Conservation (phyloP, 2,329 filamentous ascomycete genomes). For the Pyrenochaeta sp. region DNA sequence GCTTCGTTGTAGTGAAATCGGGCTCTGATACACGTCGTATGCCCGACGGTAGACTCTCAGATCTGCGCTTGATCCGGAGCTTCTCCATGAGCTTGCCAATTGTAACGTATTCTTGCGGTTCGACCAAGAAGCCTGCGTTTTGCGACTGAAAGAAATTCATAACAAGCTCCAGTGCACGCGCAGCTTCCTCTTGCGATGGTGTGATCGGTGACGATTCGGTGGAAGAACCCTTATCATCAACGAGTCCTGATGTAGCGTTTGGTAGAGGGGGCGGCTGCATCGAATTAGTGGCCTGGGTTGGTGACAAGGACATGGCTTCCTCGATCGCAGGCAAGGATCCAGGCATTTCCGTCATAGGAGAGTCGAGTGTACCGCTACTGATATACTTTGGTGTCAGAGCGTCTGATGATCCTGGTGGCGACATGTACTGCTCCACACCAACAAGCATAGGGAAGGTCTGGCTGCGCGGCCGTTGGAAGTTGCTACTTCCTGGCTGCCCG, state of each 20-base stretch:
- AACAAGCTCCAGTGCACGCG: constrained; percentile 80
- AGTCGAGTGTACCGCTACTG: constrained; percentile 58
- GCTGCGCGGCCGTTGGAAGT: constrained; percentile 79
- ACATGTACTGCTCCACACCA: constrained; percentile 68
- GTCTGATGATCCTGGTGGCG: constrained; percentile 61
- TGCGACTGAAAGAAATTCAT: constrained; percentile 82
- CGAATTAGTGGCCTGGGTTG: constrained; percentile 47
- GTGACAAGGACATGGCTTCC: constrained; percentile 49
- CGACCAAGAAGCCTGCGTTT: constrained; percentile 73
- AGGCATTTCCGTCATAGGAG: constrained; percentile 59
- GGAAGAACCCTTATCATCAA: constrained; percentile 28
- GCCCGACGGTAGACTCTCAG: constrained; percentile 40
- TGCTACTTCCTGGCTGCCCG: constrained; percentile 58
- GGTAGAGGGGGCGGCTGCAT: constrained; percentile 60
- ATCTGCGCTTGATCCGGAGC: constrained; percentile 71
- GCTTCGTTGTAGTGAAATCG: constrained; percentile 39
- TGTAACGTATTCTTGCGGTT: constrained; percentile 78
- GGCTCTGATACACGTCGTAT: constrained; percentile 49
- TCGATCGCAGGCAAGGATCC: constrained; percentile 51
- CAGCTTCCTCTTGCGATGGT: constrained; percentile 85
- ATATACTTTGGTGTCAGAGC: constrained; percentile 64
- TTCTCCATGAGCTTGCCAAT: constrained; percentile 88
- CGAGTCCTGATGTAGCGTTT: constrained; percentile 45
- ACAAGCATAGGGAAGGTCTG: constrained; percentile 81
- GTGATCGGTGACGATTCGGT: constrained; percentile 60